These are phyloP conservation scores for Dioscorea dumetorum DNA, from an alignment of 106 monocot species.

Conservation along the genomic window DNA sequence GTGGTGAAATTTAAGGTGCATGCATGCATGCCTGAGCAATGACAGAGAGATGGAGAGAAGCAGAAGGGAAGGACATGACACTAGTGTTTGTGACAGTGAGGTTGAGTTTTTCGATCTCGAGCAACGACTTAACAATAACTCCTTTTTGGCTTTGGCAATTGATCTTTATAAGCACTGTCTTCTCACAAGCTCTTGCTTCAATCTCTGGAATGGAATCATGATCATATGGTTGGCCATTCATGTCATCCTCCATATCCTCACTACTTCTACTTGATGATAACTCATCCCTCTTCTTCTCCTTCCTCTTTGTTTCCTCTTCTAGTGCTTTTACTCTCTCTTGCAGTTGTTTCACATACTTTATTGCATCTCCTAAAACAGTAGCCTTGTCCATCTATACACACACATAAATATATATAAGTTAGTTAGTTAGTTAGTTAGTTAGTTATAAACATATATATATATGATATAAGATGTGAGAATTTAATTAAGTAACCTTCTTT, in stretches of 20 bases:
- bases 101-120: conserved; percentile 48
- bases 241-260: conserved; percentile 21
- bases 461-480: no score
- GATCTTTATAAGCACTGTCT: conserved; percentile 35
- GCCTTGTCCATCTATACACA: conserved; percentile 62
- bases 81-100: conserved; percentile 38
- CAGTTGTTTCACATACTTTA: conserved; percentile 60
- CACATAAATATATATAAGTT: no score
- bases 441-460: neutral
- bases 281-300: conserved; percentile 28
- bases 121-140: conserved; percentile 29
- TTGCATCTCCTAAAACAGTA: conserved; percentile 55
- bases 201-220: conserved; percentile 40
- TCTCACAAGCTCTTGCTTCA: conserved; percentile 41
- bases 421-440: neutral
- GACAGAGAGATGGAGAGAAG: conserved; percentile 45
- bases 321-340: conserved; percentile 46
- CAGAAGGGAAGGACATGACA: conserved; percentile 41
- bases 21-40: conserved; percentile 35
- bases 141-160: conserved; percentile 57
- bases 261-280: conserved; percentile 30
- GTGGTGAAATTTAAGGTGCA: no score
- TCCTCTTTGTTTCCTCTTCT: conserved; percentile 29
- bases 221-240: neutral
- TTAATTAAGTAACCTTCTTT: conserved; percentile 26